phyloP scores from a whole-genome alignment of 805 yeast genomes.

The Saturnispora gosingensis region DNA sequence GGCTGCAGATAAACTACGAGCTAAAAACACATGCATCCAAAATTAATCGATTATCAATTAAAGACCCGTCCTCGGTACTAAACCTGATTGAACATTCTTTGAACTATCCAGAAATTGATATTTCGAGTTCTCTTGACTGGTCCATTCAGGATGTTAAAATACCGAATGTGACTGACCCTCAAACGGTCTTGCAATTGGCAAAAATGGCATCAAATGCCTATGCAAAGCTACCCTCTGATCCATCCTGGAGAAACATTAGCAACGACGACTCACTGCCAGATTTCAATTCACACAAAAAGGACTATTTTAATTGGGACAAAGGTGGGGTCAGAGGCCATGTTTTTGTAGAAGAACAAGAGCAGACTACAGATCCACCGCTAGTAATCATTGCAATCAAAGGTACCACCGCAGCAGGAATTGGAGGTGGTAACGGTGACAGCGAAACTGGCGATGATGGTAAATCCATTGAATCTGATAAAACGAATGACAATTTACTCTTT shows the following conservation, averaged over 20 bases:
- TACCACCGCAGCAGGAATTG: conserved; percentile 73
- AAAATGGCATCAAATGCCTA: conserved; percentile 87
- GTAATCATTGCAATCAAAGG: conserved; percentile 85
- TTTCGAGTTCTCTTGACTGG: conserved; percentile 55
- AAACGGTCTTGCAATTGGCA: conserved; percentile 68
- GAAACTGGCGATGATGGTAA: conserved; percentile 41
- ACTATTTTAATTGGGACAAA: conserved; percentile 80
- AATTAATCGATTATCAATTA: conserved; percentile 31
- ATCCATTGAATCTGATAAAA: conserved; percentile 72
- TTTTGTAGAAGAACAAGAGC: conserved; percentile 41
- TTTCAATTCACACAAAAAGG: conserved; percentile 37
- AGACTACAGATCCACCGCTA: conserved; percentile 16
- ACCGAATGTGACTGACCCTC: conserved; percentile 70
- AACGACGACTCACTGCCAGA: conserved; percentile 8
- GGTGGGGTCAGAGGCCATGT: conserved; percentile 88
- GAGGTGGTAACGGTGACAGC: conserved; percentile 36
- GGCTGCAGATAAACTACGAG: conserved; percentile 11
- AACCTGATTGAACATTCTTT: conserved; percentile 53
- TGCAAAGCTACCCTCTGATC: conserved; percentile 62
- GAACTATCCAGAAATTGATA: conserved; percentile 26
- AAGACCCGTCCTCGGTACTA: conserved; percentile 57
- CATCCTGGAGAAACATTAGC: conserved; percentile 72
- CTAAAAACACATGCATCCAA: conserved; percentile 13
- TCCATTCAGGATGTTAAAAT: conserved; percentile 39
- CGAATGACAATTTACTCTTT: conserved; percentile 80